These are phyloP conservation scores for Croton laevigatus DNA, from an alignment of 441 rosid genomes.

Conservation along the genomic window DNA sequence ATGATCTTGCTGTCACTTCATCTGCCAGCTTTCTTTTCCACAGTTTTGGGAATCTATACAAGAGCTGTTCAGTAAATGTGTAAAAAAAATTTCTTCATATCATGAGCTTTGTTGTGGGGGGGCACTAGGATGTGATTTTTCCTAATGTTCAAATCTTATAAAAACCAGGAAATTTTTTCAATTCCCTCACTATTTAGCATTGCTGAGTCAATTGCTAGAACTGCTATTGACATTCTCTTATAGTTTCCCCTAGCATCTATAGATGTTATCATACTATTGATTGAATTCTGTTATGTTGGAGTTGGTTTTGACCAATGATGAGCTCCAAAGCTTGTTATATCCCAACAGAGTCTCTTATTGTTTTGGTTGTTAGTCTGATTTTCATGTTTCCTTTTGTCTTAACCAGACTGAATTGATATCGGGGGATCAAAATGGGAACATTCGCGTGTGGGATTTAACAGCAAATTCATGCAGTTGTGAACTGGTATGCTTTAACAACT, in stretches of 20 bases:
- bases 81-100: too few species aligned
- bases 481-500: conserved; percentile 46
- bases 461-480: conserved; percentile 94
- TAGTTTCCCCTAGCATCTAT: background rate
- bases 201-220: too few species aligned
- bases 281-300: background rate
- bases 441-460: conserved; percentile 94
- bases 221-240: background rate
- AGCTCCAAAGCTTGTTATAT: too few species aligned
- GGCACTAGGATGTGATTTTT: too few species aligned
- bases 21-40: background rate
- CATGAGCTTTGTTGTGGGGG: background rate
- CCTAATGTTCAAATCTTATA: background rate
- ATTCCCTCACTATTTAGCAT: too few species aligned
- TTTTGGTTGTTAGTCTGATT: background rate
- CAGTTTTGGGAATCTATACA: background rate
- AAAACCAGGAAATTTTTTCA: background rate
- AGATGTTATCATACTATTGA: background rate
- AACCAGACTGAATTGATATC: conserved; percentile 89
- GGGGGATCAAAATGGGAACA: conserved; percentile 94
- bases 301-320: too few species aligned
- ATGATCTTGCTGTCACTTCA: background rate
- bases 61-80: too few species aligned
- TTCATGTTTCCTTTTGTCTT: conserved; percentile 7
- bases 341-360: too few species aligned